These are phyloP conservation scores for Aspergillus kassunensis DNA, from an alignment of 495 filamentous ascomycete species.

Conservation along the genomic window DNA sequence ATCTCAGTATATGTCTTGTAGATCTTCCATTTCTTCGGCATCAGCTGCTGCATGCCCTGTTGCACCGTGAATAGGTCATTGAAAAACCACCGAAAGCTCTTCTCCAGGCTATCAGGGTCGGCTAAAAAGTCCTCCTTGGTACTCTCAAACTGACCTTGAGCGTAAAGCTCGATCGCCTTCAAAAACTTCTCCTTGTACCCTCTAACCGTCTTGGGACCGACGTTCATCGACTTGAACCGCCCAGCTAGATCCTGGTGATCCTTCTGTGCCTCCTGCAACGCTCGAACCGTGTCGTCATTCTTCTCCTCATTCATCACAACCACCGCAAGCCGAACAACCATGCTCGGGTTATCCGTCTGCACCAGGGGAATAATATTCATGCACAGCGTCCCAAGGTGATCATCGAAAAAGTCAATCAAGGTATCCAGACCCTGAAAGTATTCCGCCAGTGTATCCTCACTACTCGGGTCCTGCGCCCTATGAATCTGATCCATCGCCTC, in stretches of 20 bases:
- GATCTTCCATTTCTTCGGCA: slow-evolving; percentile 98
- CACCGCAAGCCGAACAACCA: slow-evolving; percentile 86
- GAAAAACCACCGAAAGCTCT: slow-evolving; percentile 90
- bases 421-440: slow-evolving; percentile 86
- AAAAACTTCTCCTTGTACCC: slow-evolving; percentile 97
- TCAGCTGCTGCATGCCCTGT: slow-evolving; percentile 79
- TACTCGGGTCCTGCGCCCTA: slow-evolving; percentile 64
- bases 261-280: slow-evolving; percentile 87
- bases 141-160: slow-evolving; percentile 68
- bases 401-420: slow-evolving; percentile 89
- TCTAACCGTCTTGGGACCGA: slow-evolving; percentile 83
- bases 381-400: slow-evolving; percentile 82
- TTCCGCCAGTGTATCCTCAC: slow-evolving; percentile 76
- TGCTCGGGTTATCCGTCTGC: slow-evolving; percentile 74
- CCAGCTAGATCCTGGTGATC: slow-evolving; percentile 92
- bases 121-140: slow-evolving; percentile 70
- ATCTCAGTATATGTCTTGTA: slow-evolving; percentile 83
- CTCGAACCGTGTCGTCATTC: slow-evolving; percentile 84
- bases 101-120: slow-evolving; percentile 79
- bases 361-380: slow-evolving; percentile 86
- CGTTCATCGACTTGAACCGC: slow-evolving; percentile 89
- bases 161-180: slow-evolving; percentile 68
- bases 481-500: slow-evolving; percentile 93
- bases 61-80: slow-evolving; percentile 92
- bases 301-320: slow-evolving; percentile 95